Conservation (phyloP, 208 protist species). For the Leishmania tarentolae region DNA sequence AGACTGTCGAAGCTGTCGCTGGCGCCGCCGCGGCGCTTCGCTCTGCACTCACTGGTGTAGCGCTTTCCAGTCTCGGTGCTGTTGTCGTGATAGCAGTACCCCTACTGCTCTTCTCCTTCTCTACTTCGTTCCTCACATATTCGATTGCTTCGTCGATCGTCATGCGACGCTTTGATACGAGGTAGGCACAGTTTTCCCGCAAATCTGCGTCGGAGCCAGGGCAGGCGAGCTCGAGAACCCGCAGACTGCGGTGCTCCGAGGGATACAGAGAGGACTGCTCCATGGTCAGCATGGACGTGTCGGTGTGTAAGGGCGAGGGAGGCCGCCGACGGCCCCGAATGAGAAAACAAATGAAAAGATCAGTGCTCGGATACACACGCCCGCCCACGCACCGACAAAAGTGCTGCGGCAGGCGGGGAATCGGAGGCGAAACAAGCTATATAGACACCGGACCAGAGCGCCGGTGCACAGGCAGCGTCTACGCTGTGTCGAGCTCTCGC, state of each 20-base stretch:
- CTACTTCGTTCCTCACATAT: slow-evolving; percentile 24
- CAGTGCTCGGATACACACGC: background rate
- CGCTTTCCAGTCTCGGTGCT: background rate
- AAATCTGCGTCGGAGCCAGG: slow-evolving; percentile 40
- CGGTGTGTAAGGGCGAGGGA: background rate
- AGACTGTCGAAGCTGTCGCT: background rate
- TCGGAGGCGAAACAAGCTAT: too few relatives aligned
- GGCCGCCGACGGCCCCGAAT: background rate
- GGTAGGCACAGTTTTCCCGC: slow-evolving; percentile 49
- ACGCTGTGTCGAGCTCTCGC: too few relatives aligned
- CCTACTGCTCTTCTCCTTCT: background rate
- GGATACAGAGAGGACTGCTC: slow-evolving; percentile 31
- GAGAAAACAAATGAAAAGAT: background rate
- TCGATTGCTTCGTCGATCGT: slow-evolving; percentile 60
- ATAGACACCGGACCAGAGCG: too few relatives aligned
- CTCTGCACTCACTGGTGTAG: background rate
- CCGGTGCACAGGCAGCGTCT: too few relatives aligned
- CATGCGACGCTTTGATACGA: slow-evolving; percentile 53
- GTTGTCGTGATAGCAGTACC: background rate
- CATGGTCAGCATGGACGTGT: background rate
- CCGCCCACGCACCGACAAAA: too few relatives aligned
- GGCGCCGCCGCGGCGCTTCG: background rate
- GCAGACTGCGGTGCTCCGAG: slow-evolving; percentile 28
- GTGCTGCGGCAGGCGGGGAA: too few relatives aligned
- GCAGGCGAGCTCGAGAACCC: slow-evolving; percentile 44